Percentiles rank a stretch among this genome's conserved stretches.
Conservation (phyloP, 2,329 filamentous ascomycete genomes). For the Dactylellina leptospora region DNA sequence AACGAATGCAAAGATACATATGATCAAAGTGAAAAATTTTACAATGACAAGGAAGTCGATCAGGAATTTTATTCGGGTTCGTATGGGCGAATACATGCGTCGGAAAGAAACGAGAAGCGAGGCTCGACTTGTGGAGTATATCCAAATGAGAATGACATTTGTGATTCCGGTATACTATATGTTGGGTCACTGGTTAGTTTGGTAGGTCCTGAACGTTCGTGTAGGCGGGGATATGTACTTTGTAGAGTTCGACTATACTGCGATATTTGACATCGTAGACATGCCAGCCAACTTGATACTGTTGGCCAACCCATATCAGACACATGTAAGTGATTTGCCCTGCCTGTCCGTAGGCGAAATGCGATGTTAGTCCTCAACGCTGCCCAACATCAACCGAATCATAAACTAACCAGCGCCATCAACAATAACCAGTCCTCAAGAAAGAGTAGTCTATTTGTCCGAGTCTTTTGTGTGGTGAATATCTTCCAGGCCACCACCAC, state of each 20-base stretch:
- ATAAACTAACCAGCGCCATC: slow-evolving; percentile 32
- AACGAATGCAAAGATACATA: slow-evolving; percentile 33
- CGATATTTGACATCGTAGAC: slow-evolving; percentile 37
- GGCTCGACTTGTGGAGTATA: slow-evolving; percentile 44
- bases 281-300: slow-evolving; percentile 44
- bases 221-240: too few relatives aligned
- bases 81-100: slow-evolving; percentile 47
- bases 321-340: slow-evolving; percentile 30
- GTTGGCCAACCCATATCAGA: slow-evolving; percentile 8
- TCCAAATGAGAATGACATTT: slow-evolving; percentile 42
- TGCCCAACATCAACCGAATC: neutral
- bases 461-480: slow-evolving; percentile 41
- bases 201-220: too few relatives aligned
- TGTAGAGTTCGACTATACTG: slow-evolving; percentile 32
- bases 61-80: slow-evolving; percentile 40
- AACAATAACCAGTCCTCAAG: slow-evolving; percentile 49
- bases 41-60: slow-evolving; percentile 38
- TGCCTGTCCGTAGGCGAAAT: neutral
- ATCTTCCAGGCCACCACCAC: slow-evolving; percentile 37
- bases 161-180: slow-evolving; percentile 25
- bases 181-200: too few relatives aligned
- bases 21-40: slow-evolving; percentile 33
- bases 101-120: slow-evolving; percentile 47
- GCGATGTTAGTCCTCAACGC: neutral
- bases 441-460: slow-evolving; percentile 31